phyloP scores from a whole-genome alignment of 306 rosid species.

The Trichosanthes truncata region DNA sequence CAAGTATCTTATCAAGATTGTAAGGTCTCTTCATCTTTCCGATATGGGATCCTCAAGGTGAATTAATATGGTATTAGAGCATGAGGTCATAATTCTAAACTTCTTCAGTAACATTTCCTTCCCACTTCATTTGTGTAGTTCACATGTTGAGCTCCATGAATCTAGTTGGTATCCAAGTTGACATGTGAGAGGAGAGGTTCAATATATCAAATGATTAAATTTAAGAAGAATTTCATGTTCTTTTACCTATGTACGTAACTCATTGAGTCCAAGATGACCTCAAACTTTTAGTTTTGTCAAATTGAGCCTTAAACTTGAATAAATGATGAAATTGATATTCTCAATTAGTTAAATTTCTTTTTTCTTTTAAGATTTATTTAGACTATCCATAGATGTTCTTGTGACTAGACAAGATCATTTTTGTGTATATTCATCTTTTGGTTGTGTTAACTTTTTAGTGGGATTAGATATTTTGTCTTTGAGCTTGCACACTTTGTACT shows the following conservation, averaged over 20 bases:
- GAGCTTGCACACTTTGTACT: neutral
- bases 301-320: neutral
- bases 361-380: neutral
- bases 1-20: too few species aligned
- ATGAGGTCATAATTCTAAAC: neutral
- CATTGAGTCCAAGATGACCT: neutral
- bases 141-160: neutral
- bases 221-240: neutral
- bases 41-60: neutral
- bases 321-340: neutral
- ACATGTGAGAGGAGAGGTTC: neutral
- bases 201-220: neutral
- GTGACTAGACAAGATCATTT: neutral
- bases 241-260: neutral
- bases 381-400: neutral
- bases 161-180: neutral
- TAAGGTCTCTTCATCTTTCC: too few species aligned
- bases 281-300: neutral
- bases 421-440: neutral
- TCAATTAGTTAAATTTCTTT: neutral
- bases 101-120: neutral
- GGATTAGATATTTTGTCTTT: neutral
- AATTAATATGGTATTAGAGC: neutral
- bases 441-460: neutral
- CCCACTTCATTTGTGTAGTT: neutral